phyloP scores from a whole-genome alignment of 169 alveolate genomes.

The Plasmodium gonderi region DNA sequence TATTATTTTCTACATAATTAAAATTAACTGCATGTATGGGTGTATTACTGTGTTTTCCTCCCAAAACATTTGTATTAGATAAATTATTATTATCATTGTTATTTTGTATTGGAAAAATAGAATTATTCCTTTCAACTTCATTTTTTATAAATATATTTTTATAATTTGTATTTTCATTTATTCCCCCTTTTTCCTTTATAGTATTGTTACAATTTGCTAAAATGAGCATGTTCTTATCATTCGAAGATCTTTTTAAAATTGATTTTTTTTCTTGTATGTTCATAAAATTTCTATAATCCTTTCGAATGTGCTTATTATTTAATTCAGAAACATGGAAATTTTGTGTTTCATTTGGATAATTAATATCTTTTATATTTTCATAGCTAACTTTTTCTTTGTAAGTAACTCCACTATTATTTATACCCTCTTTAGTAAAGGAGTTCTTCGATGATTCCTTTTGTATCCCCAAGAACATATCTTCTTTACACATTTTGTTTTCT shows the following conservation, averaged over 20 bases:
- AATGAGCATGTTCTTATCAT: background rate
- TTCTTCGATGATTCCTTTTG: background rate
- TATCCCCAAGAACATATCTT: background rate
- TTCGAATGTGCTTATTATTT: background rate
- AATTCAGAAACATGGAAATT: background rate
- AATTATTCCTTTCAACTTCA: background rate
- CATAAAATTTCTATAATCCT: background rate
- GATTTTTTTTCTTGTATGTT: background rate
- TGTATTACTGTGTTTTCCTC: background rate
- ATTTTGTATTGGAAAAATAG: background rate
- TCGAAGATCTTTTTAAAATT: background rate
- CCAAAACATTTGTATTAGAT: background rate
- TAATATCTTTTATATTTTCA: background rate
- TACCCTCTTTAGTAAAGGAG: background rate
- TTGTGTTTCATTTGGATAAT: background rate
- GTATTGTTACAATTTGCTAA: background rate
- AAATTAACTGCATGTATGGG: background rate
- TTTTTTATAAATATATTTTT: background rate
- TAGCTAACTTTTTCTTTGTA: conserved; percentile 10
- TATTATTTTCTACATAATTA: conserved; percentile 23
- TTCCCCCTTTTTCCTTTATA: background rate
- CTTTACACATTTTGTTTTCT: conserved; percentile 11
- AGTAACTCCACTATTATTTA: background rate
- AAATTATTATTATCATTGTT: background rate
- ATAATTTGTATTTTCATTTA: background rate